These are phyloP conservation scores for Boletus pseudopeckii DNA, from an alignment of 768 basidiomycete species.

Conservation along the genomic window DNA sequence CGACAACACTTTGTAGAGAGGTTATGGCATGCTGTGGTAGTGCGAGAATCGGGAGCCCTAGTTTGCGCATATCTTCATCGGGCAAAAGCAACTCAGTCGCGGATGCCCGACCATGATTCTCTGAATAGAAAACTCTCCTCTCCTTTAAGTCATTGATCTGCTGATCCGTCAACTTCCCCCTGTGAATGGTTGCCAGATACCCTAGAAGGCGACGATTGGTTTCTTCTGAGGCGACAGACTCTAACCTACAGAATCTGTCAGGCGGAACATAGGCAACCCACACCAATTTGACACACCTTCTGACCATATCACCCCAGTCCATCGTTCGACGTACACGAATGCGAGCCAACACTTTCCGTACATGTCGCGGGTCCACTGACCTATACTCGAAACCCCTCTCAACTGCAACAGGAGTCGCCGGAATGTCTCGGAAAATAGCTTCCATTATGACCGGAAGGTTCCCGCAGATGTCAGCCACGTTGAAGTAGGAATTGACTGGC, in stretches of 20 bases:
- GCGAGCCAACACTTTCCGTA: constrained; percentile 1
- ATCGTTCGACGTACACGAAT: constrained; percentile 36
- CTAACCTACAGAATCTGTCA: constrained; percentile 7
- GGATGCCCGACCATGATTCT: background rate
- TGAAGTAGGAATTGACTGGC: constrained; percentile 75
- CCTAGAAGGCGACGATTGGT: constrained; percentile 33
- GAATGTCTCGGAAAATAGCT: background rate
- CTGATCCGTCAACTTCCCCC: constrained; percentile 11
- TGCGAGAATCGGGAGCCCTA: constrained; percentile 73
- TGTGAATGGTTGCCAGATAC: constrained; percentile 55
- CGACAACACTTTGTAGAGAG: background rate
- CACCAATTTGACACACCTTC: constrained; percentile 36
- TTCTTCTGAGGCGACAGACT: constrained; percentile 7
- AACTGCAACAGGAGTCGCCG: background rate
- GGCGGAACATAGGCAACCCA: constrained; percentile 34
- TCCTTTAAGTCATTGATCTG: background rate
- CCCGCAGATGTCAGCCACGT: constrained; percentile 76
- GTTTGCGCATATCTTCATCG: constrained; percentile 54
- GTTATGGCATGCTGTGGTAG: background rate
- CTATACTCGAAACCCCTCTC: background rate
- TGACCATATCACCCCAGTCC: constrained; percentile 6
- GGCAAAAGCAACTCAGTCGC: constrained; percentile 74
- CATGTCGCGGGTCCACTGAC: background rate
- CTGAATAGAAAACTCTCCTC: constrained; percentile 9
- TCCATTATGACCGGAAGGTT: constrained; percentile 13